Evolutionary conservation across 257 asterid genomes (phyloP).

Genomic region (Solanum corneliomulleri): DNA sequence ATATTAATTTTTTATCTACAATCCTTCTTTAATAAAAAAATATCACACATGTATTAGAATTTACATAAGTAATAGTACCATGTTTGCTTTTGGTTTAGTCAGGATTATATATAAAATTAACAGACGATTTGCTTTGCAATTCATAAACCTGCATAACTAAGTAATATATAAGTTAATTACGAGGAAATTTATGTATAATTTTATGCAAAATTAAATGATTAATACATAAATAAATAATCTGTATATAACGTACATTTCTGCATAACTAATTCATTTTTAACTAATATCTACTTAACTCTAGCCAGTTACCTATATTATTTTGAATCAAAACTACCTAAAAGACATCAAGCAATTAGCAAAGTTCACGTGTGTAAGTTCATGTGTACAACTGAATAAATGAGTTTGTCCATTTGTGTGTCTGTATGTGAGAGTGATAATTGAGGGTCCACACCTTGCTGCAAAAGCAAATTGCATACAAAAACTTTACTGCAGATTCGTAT

Average conservation of each 20-base stretch:
- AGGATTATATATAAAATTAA: neutral
- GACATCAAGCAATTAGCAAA: neutral
- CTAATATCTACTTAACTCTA: neutral
- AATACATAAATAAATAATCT: too few species aligned
- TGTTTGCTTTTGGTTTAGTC: neutral
- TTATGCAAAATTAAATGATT: neutral
- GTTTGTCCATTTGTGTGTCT: neutral
- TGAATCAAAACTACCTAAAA: neutral
- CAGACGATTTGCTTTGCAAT: neutral
- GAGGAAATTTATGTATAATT: neutral
- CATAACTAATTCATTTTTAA: too few species aligned
- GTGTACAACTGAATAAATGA: neutral
- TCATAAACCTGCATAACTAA: neutral
- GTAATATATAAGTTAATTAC: neutral
- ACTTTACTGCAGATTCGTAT: slow-evolving; percentile 3
- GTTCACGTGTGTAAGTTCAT: neutral
- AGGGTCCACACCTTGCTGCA: slow-evolving; percentile 8
- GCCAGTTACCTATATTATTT: neutral
- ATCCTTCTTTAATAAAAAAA: neutral
- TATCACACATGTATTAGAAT: neutral
- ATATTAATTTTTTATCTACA: neutral
- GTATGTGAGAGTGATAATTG: neutral
- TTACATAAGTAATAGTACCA: too few species aligned
- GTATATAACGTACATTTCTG: neutral
- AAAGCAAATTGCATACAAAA: slow-evolving; percentile 16